Evolutionary conservation across 352 stramenopile species (phyloP), one percentile per base, ranked within the genome.

Genomic region (Phytophthora megakarya): DNA sequence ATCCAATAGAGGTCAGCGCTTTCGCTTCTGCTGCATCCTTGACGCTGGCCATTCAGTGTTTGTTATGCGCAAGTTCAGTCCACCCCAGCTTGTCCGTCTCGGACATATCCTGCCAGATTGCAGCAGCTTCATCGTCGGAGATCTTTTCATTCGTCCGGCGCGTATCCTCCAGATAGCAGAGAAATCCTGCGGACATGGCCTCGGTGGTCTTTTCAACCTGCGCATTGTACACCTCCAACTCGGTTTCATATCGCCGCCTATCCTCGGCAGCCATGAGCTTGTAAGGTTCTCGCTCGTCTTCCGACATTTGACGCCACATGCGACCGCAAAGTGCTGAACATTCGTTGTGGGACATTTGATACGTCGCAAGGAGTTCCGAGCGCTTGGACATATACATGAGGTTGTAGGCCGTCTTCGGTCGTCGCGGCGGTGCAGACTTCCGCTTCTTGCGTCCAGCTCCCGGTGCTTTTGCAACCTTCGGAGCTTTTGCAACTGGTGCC

Each of bases 261-360:
- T 86, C 78, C 30, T 80, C 70, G 7, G 53, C 52, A 13, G 81
- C 81, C 78, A 88, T 85, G 26, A 59, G 67, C 32, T 81, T 73
- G 70, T 83, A 90, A 30, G 67, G 76, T 28, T 86, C 68, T 18
- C 72, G 61, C 26, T 88, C 80, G 12, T 19, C 44, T 23, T 85
- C 75, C 16, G 59, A 61, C 76, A 90, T 90, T 38, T 88, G 56
- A 44, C 78, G 78, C 78, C 80, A 88, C 58, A 90, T 59, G 10
- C 73, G 70, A 1, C 78, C 78, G n/a, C 72, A 87, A 5, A 88
- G 61, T 25, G 74, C 78, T 3, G 74, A 88, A 46, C 76, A 86
- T 49, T 90, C 76, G 48, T 90, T 88, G 64, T 90, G 78, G 15
- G 76, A 81, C 56, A 90, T 80, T 55, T 90, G 74, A 44, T 87